Evolutionary conservation across 2,329 filamentous ascomycete species (phyloP), one percentile per base, ranked within the genome.

Genomic region (Fusarium cyanostomum): DNA sequence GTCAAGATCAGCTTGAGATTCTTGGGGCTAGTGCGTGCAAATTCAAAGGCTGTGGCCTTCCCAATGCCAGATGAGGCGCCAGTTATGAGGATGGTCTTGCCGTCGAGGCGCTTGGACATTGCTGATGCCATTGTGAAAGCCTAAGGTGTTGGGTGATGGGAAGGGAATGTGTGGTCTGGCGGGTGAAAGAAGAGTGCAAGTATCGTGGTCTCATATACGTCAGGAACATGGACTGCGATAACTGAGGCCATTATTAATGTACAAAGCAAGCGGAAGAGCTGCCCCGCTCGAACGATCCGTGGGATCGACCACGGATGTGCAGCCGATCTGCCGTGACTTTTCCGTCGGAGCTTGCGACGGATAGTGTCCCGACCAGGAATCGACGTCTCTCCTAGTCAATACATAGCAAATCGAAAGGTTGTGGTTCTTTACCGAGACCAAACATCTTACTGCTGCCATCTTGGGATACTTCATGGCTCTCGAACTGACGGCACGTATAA

Each of bases 51-150:
- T 7, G 86, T 90, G 65, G 85, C 86, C 53, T 84, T 86, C 11
- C 95, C 95, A 75, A 99, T 98, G 55, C 95, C 95, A 5, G 92
- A 95, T 1, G 91, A 95, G 16, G 94, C 95, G 54, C 95, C 95
- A 3, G 95, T 98, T 59, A 99, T 86, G 50, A 98, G 79, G 52
- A 98, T 82, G 2, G 93, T 98, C 81, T 98, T 98, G 85, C 93
- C 93, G 72, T 90, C 86, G 51, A 98, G 91, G 81, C 94, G 92
- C 76, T 92, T 90, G 63, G 84, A 84, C 78, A 90, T 88, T 73
- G 90, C 87, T 16, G 83, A 77, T 30, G 79, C 70, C 81, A 84
- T 83, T 52, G 72, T 77, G 69, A 31, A 67, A 65, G 39, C n/a
- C n/a, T n/a, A n/a, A n/a, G n/a, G n/a, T n/a, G n/a, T n/a, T n/a